Evolutionary conservation across 352 stramenopile species (phyloP), one percentile per base, ranked within the genome.

Genomic region (Phytophthora meadii): DNA sequence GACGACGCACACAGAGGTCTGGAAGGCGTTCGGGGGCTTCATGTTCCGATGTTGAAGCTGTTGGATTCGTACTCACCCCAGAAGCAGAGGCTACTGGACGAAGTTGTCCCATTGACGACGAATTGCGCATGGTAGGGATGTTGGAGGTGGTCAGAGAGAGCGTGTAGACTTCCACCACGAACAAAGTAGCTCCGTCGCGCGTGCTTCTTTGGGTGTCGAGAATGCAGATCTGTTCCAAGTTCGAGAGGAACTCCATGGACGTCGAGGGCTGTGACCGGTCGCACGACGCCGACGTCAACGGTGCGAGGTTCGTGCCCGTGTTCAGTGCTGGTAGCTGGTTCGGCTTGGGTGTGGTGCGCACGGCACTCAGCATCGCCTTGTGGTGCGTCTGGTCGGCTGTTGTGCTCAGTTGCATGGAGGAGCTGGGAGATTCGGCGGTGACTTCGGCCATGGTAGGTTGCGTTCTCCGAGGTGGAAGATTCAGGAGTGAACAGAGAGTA

Each of bases 141-240:
- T 74, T 66, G 14, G 72, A 77, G 7, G 55, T 39, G 41, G 52
- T 44, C 22, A 40, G 49, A 45, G 41, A 65, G 22, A 76, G 52
- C 7, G 36, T 55, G 57, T 58, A 81, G 15, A 69, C 45, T 22
- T 84, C 58, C 24, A 87, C 59, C n/a, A 75, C 63, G 51, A 78
- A 87, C 30, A 76, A 61, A 1, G 72, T 74, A 14, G 68, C 63
- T 5, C 61, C 61, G 24, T 84, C 57, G 5, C 53, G 57, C n/a
- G 68, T 55, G 37, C 59, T 56, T 5, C 28, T 50, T 15, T 59
- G 47, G 1, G 72, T 81, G 25, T 71, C 53, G 17, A 48, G 39
- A 62, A 87, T 74, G 25, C 69, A 65, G 11, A 84, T 68, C 36
- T 59, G 67, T 15, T 82, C 73, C 27, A 87, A 62, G 17, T 54